Evolutionary conservation across 164 flowering plant genomes (phyloP).

Genomic region (Akebia trifoliata): DNA sequence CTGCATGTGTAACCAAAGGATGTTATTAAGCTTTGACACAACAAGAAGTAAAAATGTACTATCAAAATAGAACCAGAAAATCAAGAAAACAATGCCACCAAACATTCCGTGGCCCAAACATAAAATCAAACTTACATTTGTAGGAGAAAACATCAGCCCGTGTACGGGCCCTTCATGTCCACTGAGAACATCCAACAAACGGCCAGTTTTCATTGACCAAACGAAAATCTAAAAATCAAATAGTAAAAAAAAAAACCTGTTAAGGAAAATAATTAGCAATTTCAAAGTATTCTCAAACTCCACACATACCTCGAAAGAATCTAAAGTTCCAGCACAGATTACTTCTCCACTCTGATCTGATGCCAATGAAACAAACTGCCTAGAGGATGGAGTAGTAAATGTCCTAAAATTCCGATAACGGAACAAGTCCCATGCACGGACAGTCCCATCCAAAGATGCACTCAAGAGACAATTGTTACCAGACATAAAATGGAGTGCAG

Average conservation of each 20-base stretch:
- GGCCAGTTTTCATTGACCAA: conserved; percentile 99
- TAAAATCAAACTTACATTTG: conserved; percentile 52
- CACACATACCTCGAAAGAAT: conserved; percentile 82
- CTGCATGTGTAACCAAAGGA: conserved; percentile 29
- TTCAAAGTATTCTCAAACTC: not conserved
- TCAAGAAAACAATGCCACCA: not conserved
- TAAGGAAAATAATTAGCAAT: conserved; percentile 8
- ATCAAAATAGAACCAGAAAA: not conserved
- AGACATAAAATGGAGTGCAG: conserved; percentile 90
- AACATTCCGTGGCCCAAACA: not conserved
- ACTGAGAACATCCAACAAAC: conserved; percentile 84
- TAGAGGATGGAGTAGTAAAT: conserved; percentile 79
- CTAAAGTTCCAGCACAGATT: conserved; percentile 95
- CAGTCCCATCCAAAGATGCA: conserved; percentile 98
- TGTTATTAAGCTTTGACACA: conserved; percentile 3
- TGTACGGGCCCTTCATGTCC: conserved; percentile 99
- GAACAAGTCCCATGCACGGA: conserved; percentile 95
- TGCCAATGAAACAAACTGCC: conserved; percentile 93
- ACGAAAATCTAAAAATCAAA: conserved; percentile 69
- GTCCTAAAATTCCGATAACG: conserved; percentile 96
- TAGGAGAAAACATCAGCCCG: conserved; percentile 91
- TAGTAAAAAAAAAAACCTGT: not conserved
- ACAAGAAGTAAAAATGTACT: not conserved
- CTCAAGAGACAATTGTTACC: conserved; percentile 77
- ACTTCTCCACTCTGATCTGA: conserved; percentile 98